Base-by-base conservation (phyloP, 805 yeast species). In the Myxozyma kluyveri region DNA sequence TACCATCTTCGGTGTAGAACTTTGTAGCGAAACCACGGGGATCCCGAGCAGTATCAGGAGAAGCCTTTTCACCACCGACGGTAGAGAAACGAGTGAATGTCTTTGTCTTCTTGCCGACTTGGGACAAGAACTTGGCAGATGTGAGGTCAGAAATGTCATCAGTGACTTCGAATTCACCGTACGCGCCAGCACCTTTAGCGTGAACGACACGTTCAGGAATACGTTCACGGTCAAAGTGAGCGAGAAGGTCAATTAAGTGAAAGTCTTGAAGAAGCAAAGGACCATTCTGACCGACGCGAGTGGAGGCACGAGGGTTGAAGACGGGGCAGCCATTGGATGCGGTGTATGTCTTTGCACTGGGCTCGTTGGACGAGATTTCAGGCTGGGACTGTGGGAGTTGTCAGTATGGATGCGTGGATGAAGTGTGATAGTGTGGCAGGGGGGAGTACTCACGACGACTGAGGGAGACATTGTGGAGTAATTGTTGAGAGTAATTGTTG, bases 81-180 rank as follows among this genome's bases (percentile, higher is more conserved):
- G 86, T 81, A 45, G 84, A 79, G 69, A 81, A 80, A 53, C 86
- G 74, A 37, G 74, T 67, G 50, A 80, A 68, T 55, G 82, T 76
- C 66, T 78, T 80, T 32, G 95, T 86, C 71, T 81, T 85, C 73
- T 87, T 87, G 61, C 96, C 96, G 50, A 85, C 76, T 4, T 21
- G 29, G 59, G 79, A 78, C 61, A 88, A 78, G 72, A 88, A 86
- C 42, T 64, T 66, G 29, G 74, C 68, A 26, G 57, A 44, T 19
- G 79, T 73, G 48, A 81, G 62, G 60, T 81, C 85, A 9, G 75
- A 66, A 49, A 80, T 68, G 31, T 80, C 78, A 64, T 81, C 82
- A 22, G 84, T 79, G 61, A 77, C 73, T 63, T 77, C 84, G 56
- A 81, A 81, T 57, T 71, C 72, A 36, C 84, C 82, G 62, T 73